Evolutionary conservation across 108 stramenopile species (phyloP).

Genomic region (Fragilaria crotonensis): DNA sequence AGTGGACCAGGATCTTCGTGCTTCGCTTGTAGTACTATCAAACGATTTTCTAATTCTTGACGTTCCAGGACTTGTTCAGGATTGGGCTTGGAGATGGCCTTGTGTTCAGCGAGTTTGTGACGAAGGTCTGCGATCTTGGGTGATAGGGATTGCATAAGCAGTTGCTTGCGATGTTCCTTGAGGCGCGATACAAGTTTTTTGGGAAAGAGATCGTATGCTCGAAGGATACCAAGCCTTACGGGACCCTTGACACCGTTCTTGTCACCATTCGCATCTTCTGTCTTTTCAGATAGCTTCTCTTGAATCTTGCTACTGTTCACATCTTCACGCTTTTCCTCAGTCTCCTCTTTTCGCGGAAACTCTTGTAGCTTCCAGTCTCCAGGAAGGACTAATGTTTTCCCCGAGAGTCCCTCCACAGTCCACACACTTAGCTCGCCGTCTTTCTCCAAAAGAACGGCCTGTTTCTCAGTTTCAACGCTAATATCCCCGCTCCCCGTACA

Average conservation of each 20-base stretch:
- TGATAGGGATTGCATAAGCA: constrained; percentile 12
- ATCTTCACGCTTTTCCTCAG: neutral
- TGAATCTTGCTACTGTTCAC: neutral
- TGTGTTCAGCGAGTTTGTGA: constrained; percentile 7
- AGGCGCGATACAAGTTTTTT: constrained; percentile 27
- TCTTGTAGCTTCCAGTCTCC: constrained; percentile 22
- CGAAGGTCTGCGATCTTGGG: constrained; percentile 8
- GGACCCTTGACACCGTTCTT: neutral
- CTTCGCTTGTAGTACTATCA: constrained; percentile 25
- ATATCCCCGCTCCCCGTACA: constrained; percentile 91
- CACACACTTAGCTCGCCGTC: no score
- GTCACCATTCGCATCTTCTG: neutral
- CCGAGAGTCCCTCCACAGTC: constrained; percentile 38
- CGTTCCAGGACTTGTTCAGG: constrained; percentile 16
- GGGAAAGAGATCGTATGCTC: constrained; percentile 59
- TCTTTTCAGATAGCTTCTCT: constrained; percentile 3
- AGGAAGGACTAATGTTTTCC: constrained; percentile 27
- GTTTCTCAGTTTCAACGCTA: constrained; percentile 28
- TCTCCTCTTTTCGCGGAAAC: constrained; percentile 12
- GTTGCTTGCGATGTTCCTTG: constrained; percentile 33
- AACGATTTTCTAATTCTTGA: constrained; percentile 29
- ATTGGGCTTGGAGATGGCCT: neutral
- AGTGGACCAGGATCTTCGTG: constrained; percentile 70
- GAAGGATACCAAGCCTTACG: constrained; percentile 50
- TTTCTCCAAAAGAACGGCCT: constrained; percentile 8